Evolutionary conservation across 2,329 filamentous ascomycete genomes (phyloP), one percentile per base, ranked within the genome.

Genomic region (Aspergillus sp.): DNA sequence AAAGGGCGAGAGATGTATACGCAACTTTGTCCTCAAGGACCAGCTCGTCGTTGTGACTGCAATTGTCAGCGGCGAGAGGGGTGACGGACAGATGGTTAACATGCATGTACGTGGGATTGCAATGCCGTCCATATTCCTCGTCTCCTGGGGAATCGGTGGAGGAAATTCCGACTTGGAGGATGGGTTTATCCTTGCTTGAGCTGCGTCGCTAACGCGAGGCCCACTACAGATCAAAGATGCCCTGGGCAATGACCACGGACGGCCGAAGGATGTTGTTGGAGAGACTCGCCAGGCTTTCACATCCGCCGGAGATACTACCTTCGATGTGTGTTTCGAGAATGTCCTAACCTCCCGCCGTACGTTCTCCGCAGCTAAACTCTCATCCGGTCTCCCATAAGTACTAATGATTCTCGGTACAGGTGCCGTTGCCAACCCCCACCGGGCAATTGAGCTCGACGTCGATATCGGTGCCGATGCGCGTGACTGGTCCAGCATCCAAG

Each of bases 321-420:
- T 99, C 74, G 94, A 98, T 74, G 92, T 99, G 56, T 99, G 94
- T 85, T 96, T 97, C 76, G 91, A 96, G 79, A 98, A 97, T 79
- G 79, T 89, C 72, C 83, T 93, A 66, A 85, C 86, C 52, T 84
- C 77, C 38, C 74, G 85, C 69, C 81, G 91, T 94, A 86, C 68
- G 89, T 84, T 30, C 9, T 23, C 48, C 11, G 11, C 19, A 46
- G 8, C n/a, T 8, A 3, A 38, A 22, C 9, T 56, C 38, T 17
- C 7, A 3, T 17, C 31, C 17, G 13, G 7, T 13, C 13, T 28
- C 2, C n/a, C 23, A 1, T 34, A 22, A 17, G 23, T 49, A 19
- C 65, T 64, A 54, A 66, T 48, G 4, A 45, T 9, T 48, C 9
- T 43, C 11, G 22, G 19, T 22, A 60, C 64, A 79, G 78, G 75